phyloP scores from a whole-genome alignment of 257 asterid species.

The Catharanthus roseus region DNA sequence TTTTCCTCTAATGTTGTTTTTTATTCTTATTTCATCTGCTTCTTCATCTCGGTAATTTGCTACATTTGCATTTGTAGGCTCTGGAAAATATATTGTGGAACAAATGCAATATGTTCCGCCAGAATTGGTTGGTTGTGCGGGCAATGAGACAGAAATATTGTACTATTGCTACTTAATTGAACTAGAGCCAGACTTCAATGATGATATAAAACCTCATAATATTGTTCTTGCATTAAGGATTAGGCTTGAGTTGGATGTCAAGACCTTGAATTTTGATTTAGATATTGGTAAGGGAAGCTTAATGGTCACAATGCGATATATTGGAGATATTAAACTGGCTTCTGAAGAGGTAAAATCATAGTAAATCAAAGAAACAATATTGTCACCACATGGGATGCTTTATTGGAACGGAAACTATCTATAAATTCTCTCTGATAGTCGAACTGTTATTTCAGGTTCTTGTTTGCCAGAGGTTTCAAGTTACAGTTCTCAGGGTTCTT shows the following conservation, averaged over 20 bases:
- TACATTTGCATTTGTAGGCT: constrained; percentile 27
- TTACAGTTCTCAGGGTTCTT: constrained; percentile 43
- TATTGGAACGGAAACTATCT: neutral
- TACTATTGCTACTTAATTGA: constrained; percentile 50
- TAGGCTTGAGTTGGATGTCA: constrained; percentile 39
- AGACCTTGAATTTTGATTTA: constrained; percentile 31
- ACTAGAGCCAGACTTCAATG: constrained; percentile 28
- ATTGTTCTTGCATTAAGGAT: constrained; percentile 47
- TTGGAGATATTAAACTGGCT: constrained; percentile 29
- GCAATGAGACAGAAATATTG: constrained; percentile 12
- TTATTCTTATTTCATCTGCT: no score
- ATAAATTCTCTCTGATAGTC: neutral
- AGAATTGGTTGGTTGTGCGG: constrained; percentile 44
- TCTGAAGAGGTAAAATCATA: constrained; percentile 37
- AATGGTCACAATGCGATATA: constrained; percentile 22
- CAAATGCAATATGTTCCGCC: constrained; percentile 43
- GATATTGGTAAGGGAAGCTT: constrained; percentile 47
- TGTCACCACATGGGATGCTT: neutral
- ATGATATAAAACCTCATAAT: constrained; percentile 37
- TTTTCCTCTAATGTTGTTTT: neutral
- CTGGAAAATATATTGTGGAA: constrained; percentile 32
- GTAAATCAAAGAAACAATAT: neutral
- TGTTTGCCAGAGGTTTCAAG: constrained; percentile 52
- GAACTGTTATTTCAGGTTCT: constrained; percentile 37
- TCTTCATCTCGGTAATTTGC: neutral